Percentiles rank a stretch among this genome's conserved stretches.
Evolutionary conservation across 2,329 filamentous ascomycete genomes (phyloP).

Genomic region (Eutypella sp.): DNA sequence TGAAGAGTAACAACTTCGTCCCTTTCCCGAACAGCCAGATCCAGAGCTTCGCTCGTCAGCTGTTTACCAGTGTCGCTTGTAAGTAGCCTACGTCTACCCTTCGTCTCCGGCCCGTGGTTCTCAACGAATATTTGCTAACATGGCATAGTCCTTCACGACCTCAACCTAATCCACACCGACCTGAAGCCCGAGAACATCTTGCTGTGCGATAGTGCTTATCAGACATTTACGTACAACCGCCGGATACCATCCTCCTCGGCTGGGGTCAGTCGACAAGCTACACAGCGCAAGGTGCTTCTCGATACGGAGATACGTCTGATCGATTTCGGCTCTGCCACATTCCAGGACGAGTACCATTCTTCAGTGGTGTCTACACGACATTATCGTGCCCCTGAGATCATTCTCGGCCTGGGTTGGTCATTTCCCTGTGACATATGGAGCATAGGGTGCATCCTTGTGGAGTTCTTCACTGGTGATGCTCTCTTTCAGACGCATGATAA

Average conservation of each 20-base stretch:
- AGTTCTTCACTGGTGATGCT: slow-evolving; percentile 67
- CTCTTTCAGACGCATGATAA: slow-evolving; percentile 71
- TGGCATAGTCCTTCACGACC: slow-evolving; percentile 76
- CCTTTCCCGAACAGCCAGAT: slow-evolving; percentile 99
- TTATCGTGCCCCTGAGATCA: slow-evolving; percentile 67
- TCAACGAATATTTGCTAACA: slow-evolving; percentile 16
- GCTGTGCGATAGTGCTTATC: slow-evolving; percentile 59
- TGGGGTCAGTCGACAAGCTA: slow-evolving; percentile 55
- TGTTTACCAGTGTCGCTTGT: slow-evolving; percentile 98
- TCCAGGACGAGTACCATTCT: slow-evolving; percentile 69
- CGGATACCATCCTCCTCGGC: slow-evolving; percentile 64
- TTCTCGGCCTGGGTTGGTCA: slow-evolving; percentile 65
- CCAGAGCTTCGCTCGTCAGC: slow-evolving; percentile 89
- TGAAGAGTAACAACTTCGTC: slow-evolving; percentile 92
- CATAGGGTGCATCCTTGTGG: slow-evolving; percentile 67
- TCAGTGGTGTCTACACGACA: slow-evolving; percentile 67
- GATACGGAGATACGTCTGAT: slow-evolving; percentile 67
- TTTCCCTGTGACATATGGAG: slow-evolving; percentile 71
- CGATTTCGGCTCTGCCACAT: slow-evolving; percentile 68
- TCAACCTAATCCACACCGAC: slow-evolving; percentile 93
- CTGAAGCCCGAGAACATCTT: slow-evolving; percentile 68
- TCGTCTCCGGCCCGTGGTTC: background rate
- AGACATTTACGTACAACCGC: slow-evolving; percentile 67
- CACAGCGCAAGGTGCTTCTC: slow-evolving; percentile 58
- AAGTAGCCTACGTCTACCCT: slow-evolving; percentile 48